Conservation (phyloP, 2,329 filamentous ascomycete genomes). For the Fusarium clavum region DNA sequence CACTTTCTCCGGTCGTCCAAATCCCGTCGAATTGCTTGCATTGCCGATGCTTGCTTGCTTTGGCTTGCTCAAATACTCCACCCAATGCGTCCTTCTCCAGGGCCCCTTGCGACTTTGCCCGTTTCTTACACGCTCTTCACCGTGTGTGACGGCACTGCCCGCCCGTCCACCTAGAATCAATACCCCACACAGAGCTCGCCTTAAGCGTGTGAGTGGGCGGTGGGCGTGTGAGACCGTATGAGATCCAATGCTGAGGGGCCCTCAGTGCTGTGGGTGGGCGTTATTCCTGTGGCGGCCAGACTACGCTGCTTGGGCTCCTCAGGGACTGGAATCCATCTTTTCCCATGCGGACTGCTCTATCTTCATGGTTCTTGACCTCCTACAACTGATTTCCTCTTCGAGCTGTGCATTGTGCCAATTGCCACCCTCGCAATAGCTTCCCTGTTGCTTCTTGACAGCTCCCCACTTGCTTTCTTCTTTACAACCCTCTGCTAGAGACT, state of each 20-base stretch:
- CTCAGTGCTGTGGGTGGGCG: constrained; percentile 37
- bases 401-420: constrained; percentile 30
- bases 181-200: constrained; percentile 46
- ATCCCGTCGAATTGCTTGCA: constrained; percentile 38
- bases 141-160: constrained; percentile 48
- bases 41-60: constrained; percentile 41
- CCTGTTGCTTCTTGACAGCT: constrained; percentile 30
- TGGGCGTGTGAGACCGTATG: constrained; percentile 28
- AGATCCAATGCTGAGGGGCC: constrained; percentile 36
- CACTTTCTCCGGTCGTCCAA: constrained; percentile 10
- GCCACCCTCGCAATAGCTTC: constrained; percentile 36
- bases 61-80: constrained; percentile 36
- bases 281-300: constrained; percentile 46
- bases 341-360: constrained; percentile 42
- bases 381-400: constrained; percentile 36
- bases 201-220: constrained; percentile 44
- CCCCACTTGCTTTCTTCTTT: constrained; percentile 26
- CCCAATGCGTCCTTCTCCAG: constrained; percentile 23
- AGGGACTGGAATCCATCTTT: constrained; percentile 47
- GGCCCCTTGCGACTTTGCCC: constrained; percentile 31
- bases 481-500: constrained; percentile 22
- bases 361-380: constrained; percentile 40
- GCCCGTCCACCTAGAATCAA: constrained; percentile 42
- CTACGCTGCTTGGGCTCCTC: constrained; percentile 31
- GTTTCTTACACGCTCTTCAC: constrained; percentile 39